phyloP scores from a whole-genome alignment of 345 rosid genomes.

The Syzygium jambos region DNA sequence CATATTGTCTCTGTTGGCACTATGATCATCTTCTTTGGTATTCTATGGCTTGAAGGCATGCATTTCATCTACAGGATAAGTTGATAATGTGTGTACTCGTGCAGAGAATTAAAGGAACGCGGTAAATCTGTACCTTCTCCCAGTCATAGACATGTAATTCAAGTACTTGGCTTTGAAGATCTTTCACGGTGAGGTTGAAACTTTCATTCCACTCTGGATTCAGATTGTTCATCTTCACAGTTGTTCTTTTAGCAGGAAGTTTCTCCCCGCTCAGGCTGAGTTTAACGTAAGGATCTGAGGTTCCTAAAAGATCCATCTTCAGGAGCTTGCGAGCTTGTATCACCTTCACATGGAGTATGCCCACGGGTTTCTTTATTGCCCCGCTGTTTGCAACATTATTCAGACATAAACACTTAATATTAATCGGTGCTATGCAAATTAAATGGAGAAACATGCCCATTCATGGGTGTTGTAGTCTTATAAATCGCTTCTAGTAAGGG shows the following conservation, averaged over 20 bases:
- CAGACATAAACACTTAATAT: background rate
- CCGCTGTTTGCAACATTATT: constrained; percentile 7
- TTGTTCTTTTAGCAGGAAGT: constrained; percentile 28
- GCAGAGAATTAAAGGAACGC: background rate
- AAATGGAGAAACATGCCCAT: background rate
- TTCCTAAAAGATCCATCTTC: constrained; percentile 44
- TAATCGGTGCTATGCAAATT: background rate
- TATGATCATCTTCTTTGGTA: background rate
- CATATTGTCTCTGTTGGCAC: background rate
- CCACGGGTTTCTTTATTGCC: constrained; percentile 37
- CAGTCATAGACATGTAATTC: constrained; percentile 38
- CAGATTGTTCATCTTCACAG: constrained; percentile 36
- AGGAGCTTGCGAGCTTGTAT: constrained; percentile 24
- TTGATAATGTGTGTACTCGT: background rate
- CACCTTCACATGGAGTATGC: constrained; percentile 40
- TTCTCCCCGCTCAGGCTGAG: constrained; percentile 33
- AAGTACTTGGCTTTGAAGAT: constrained; percentile 34
- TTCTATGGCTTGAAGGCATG: background rate
- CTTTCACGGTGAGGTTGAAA: constrained; percentile 41
- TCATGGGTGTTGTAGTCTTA: background rate
- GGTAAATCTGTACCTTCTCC: constrained; percentile 30
- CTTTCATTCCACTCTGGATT: constrained; percentile 48
- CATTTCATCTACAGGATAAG: background rate
- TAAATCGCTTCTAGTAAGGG: background rate
- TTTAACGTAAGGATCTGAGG: constrained; percentile 47